These are phyloP conservation scores for Hericium coralloides DNA, from an alignment of 768 basidiomycete species.

Conservation along the genomic window DNA sequence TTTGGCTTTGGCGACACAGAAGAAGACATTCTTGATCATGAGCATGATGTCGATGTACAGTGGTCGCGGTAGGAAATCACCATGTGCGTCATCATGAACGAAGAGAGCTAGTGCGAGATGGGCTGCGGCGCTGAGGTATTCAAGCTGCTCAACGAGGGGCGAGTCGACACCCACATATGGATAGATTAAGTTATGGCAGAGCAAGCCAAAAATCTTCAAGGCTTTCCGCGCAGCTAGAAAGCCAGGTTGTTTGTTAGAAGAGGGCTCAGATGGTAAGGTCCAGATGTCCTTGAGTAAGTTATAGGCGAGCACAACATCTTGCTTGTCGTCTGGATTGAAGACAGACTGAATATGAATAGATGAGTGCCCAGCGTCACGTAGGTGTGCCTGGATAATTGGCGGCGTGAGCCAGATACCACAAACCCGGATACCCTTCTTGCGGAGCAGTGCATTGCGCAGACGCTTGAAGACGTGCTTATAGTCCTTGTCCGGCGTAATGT, in stretches of 20 bases:
- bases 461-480: not conserved
- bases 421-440: not conserved
- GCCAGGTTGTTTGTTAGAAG: too few relatives aligned
- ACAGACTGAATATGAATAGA: not conserved
- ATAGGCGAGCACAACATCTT: not conserved
- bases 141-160: not conserved
- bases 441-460: not conserved
- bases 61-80: slow-evolving; percentile 19
- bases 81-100: not conserved
- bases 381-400: not conserved
- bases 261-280: not conserved
- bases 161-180: not conserved
- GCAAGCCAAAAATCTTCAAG: not conserved
- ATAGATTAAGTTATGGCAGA: not conserved
- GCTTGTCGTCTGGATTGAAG: slow-evolving; percentile 1
- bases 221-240: too few relatives aligned
- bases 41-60: slow-evolving; percentile 25
- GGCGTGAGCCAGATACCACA: not conserved
- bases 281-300: not conserved
- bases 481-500: slow-evolving; percentile 2
- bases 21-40: slow-evolving; percentile 31
- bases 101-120: slow-evolving; percentile 11
- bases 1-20: slow-evolving; percentile 27
- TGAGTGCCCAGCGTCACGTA: not conserved
- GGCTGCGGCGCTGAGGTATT: not conserved